A percentile compares a stretch with the other conserved stretches of the same genome.
phyloP scores from a whole-genome alignment of 164 flowering plant species.

The Magnolia officinalis region DNA sequence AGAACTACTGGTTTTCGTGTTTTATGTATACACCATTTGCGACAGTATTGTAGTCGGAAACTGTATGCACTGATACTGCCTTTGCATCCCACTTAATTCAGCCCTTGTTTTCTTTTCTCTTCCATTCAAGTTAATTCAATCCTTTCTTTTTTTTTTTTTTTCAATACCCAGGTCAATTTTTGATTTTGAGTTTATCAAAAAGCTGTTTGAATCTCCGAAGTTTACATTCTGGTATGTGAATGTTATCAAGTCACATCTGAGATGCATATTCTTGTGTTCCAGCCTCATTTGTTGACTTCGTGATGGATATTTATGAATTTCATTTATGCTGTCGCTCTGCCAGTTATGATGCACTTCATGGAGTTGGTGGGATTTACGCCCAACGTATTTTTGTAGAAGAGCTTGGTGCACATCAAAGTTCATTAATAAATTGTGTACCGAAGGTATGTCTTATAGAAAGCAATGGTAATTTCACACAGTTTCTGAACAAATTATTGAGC shows the following conservation, averaged over 20 bases:
- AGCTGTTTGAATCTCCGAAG: slow-evolving; percentile 79
- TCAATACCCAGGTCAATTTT: slow-evolving; percentile 68
- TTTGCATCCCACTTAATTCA: neutral
- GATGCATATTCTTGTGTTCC: neutral
- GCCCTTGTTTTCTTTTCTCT: neutral
- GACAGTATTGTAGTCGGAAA: no score
- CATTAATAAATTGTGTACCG: slow-evolving; percentile 80
- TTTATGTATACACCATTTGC: no score
- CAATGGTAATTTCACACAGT: neutral
- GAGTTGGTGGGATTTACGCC: slow-evolving; percentile 96
- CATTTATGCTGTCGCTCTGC: neutral
- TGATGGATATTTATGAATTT: neutral
- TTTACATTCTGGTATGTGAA: slow-evolving; percentile 80
- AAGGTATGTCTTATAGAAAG: slow-evolving; percentile 43
- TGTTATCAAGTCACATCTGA: neutral
- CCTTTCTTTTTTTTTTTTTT: slow-evolving; percentile 6
- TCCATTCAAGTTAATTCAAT: neutral
- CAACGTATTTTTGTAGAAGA: slow-evolving; percentile 91
- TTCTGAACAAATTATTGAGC: neutral
- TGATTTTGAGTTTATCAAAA: slow-evolving; percentile 75
- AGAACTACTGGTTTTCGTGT: no score
- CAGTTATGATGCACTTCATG: slow-evolving; percentile 96
- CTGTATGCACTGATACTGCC: neutral
- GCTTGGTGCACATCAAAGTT: slow-evolving; percentile 85
- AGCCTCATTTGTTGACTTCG: neutral